These are phyloP conservation scores for Celoporthe dispersa DNA, from an alignment of 2,329 filamentous ascomycete genomes.

Conservation along the genomic window DNA sequence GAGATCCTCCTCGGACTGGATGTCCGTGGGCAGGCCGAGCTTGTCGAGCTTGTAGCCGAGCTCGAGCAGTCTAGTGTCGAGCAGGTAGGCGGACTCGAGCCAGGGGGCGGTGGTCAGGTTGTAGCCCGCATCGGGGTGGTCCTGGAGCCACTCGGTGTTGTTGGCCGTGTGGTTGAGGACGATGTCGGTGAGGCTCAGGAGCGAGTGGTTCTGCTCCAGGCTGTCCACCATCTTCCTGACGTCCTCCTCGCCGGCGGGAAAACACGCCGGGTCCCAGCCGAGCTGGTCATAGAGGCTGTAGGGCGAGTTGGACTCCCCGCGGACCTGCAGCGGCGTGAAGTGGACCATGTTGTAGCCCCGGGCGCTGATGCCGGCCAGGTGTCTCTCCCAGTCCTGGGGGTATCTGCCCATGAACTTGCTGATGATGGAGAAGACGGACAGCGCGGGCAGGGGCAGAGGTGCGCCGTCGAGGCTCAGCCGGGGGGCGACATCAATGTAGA, in stretches of 20 bases:
- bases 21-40: conserved; percentile 75
- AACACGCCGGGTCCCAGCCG: conserved; percentile 78
- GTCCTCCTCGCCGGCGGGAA: conserved; percentile 84
- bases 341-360: conserved; percentile 99
- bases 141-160: conserved; percentile 91
- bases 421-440: conserved; percentile 91
- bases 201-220: conserved; percentile 82
- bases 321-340: conserved; percentile 90
- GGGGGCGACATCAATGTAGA: conserved; percentile 95
- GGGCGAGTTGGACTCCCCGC: conserved; percentile 90
- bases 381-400: conserved; percentile 86
- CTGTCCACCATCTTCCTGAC: conserved; percentile 75
- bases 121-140: conserved; percentile 95
- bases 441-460: conserved; percentile 78
- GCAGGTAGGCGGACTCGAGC: conserved; percentile 66
- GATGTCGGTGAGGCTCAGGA: conserved; percentile 91
- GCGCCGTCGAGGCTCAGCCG: conserved; percentile 74
- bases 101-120: conserved; percentile 88
- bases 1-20: conserved; percentile 74
- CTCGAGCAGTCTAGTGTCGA: conserved; percentile 69
- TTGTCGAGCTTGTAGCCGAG: conserved; percentile 75
- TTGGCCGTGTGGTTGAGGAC: conserved; percentile 98
- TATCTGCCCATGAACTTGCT: conserved; percentile 99
- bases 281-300: conserved; percentile 97
- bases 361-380: conserved; percentile 84